Evolutionary conservation across 1,139 yeast species (phyloP).

Genomic region (Diutina sp.): DNA sequence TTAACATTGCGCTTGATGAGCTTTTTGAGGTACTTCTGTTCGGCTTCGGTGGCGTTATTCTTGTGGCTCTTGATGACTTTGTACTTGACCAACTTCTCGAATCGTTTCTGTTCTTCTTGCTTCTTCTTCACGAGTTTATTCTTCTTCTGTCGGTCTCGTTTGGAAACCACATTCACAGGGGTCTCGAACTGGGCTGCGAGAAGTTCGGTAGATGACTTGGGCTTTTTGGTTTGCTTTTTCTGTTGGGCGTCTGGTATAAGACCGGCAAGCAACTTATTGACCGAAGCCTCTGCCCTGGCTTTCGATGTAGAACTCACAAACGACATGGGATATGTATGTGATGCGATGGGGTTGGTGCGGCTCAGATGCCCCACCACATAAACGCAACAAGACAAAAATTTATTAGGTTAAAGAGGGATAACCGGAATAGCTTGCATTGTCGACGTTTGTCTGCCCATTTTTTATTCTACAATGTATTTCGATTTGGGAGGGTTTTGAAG

Average conservation of each 20-base stretch:
- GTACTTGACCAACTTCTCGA: slow-evolving; percentile 38
- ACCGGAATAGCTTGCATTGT: background rate
- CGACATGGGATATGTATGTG: background rate
- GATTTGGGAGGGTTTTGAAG: no score
- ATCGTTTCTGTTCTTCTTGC: slow-evolving; percentile 21
- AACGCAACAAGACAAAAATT: no score
- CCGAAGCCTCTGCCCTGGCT: slow-evolving; percentile 23
- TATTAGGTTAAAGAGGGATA: background rate
- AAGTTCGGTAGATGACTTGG: slow-evolving; percentile 12
- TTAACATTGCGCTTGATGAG: slow-evolving; percentile 37
- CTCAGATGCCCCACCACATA: background rate
- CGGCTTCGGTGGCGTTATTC: slow-evolving; percentile 20
- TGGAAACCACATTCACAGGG: slow-evolving; percentile 13
- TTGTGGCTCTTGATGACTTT: slow-evolving; percentile 34
- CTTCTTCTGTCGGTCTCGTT: slow-evolving; percentile 16
- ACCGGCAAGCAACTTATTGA: slow-evolving; percentile 25
- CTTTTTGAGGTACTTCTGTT: slow-evolving; percentile 33
- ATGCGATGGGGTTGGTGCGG: background rate
- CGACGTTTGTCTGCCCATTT: background rate
- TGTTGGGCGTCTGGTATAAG: slow-evolving; percentile 24
- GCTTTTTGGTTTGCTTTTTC: slow-evolving; percentile 4
- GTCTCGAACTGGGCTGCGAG: slow-evolving; percentile 7
- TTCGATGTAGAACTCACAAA: background rate
- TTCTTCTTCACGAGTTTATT: slow-evolving; percentile 24
- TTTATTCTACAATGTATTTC: no score